Evolutionary conservation across 2,329 filamentous ascomycete species (phyloP), one percentile per base, ranked within the genome.

Genomic region (Madurella fahalii): DNA sequence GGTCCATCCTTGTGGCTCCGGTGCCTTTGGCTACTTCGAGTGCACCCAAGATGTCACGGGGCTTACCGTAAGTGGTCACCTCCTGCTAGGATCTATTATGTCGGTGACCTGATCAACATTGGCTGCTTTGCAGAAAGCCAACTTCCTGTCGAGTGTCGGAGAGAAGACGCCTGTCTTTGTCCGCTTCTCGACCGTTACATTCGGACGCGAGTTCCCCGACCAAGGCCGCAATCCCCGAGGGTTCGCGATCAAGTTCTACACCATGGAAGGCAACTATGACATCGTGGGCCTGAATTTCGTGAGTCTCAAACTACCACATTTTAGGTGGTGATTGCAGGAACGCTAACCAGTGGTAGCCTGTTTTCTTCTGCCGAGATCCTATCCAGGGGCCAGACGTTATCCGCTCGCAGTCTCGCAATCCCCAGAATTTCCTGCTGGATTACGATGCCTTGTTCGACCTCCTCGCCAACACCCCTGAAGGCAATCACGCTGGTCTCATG

Each of bases 211-310:
- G n/a, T 89, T 84, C 50, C 86, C 88, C 3, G 89, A 94, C 66
- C 90, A 87, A 0, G 89, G 90, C 1, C 81, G 89, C 12, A 88
- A 94, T 74, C 86, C 90, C 2, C 82, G 88, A 39, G 89, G 89
- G 1, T 93, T 92, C 59, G 87, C 89, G 0, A 72, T 89, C 57
- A 89, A 89, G 69, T 83, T 89, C 64, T 91, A 90, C 65, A 90
- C 88, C 0, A 74, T 86, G 1, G 87, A 92, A 62, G 87, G 87
- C 4, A 90, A 89, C 62, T 89, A 84, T 81, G 86, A 90, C 60
- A 76, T 87, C 39, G 83, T 87, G 2, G 85, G 84, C 32, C 89
- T 89, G 69, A 85, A 89, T 59, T 87, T 87, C 45, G 34, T 37
- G 34, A 37, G 34, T 37, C 13, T 11, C 13, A 4, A 4, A 3